phyloP scores from a whole-genome alignment of 208 protist genomes.

The Tetramitus jugosus region DNA sequence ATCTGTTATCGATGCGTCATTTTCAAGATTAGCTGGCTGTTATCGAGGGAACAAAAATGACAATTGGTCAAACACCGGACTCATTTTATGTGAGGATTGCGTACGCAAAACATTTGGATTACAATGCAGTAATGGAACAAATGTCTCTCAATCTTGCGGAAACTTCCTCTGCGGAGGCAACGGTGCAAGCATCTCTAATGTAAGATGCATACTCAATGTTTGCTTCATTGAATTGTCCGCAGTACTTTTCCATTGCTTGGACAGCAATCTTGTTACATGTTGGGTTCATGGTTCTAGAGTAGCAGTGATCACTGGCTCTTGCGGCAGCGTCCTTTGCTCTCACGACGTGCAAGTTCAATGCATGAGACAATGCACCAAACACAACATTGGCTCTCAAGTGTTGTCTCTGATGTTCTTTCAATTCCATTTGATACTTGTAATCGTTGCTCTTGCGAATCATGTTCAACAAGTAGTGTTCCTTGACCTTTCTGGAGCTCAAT shows the following conservation, averaged over 20 bases:
- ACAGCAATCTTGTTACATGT: background rate
- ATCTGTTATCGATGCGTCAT: too few relatives aligned
- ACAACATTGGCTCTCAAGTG: background rate
- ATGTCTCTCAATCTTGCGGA: too few relatives aligned
- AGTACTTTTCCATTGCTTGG: background rate
- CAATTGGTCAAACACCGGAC: too few relatives aligned
- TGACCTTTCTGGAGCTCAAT: background rate
- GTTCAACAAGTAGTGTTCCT: background rate
- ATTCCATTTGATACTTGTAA: background rate
- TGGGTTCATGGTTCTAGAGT: background rate
- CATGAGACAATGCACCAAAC: background rate
- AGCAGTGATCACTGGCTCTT: background rate
- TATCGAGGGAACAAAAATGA: too few relatives aligned
- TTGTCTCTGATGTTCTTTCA: background rate
- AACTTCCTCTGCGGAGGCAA: too few relatives aligned
- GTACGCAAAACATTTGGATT: too few relatives aligned
- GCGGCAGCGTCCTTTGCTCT: background rate
- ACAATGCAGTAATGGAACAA: too few relatives aligned
- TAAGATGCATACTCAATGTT: background rate
- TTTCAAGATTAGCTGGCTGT: too few relatives aligned
- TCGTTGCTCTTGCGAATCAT: background rate
- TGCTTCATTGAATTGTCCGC: background rate
- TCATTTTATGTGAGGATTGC: too few relatives aligned
- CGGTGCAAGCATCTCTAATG: conserved; percentile 5
- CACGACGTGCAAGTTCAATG: background rate